Conservation (phyloP, 257 asterid genomes). For the Solanum ahanhuiri region DNA sequence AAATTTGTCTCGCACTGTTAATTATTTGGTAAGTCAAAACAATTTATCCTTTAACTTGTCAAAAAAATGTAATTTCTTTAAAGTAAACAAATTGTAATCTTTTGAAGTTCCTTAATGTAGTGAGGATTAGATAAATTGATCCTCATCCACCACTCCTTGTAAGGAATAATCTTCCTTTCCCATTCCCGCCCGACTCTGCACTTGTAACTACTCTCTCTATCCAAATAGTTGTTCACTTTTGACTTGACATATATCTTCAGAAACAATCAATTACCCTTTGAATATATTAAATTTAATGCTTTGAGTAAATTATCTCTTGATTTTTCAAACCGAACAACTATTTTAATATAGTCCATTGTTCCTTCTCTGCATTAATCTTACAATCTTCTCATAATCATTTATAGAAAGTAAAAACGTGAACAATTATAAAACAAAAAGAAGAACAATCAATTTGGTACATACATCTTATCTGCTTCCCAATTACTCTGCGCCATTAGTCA, state of each 20-base stretch:
- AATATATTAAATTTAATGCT: no score
- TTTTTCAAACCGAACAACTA: background rate
- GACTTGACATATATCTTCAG: background rate
- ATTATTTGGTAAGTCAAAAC: background rate
- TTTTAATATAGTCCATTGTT: no score
- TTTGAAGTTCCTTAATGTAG: background rate
- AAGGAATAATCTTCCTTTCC: background rate
- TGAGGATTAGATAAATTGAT: background rate
- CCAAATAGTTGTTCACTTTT: background rate
- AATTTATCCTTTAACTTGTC: background rate
- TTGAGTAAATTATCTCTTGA: no score
- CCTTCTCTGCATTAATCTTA: no score
- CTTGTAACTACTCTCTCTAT: background rate
- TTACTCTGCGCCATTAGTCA: slow-evolving; percentile 89
- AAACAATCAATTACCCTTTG: no score
- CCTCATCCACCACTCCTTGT: background rate
- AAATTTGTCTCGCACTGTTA: background rate
- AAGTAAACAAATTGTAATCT: background rate
- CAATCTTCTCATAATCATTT: no score
- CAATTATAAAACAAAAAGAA: background rate
- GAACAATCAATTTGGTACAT: background rate
- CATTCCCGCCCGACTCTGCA: background rate
- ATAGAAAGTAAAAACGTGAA: no score
- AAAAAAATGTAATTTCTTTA: background rate
- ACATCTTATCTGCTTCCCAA: slow-evolving; percentile 99